These are phyloP conservation scores for Boletus speciosus DNA, from an alignment of 768 basidiomycete genomes.

Conservation along the genomic window DNA sequence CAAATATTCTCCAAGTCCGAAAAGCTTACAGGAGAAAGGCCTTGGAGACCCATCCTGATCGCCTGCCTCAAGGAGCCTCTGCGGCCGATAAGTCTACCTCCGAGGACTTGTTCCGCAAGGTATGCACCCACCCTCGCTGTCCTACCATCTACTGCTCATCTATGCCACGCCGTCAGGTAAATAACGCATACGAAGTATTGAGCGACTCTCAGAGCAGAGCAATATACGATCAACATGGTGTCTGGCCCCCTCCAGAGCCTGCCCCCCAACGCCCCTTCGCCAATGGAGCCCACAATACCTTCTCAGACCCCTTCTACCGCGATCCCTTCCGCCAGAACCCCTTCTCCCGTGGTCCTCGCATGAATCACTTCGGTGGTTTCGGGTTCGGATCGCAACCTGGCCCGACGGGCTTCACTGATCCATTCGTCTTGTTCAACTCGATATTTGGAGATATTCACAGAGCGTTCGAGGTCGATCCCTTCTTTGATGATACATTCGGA, in stretches of 20 bases:
- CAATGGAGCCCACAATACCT: constrained; percentile 17
- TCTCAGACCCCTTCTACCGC: constrained; percentile 18
- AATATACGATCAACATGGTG: constrained; percentile 66
- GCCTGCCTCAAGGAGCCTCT: constrained; percentile 55
- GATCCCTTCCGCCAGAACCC: constrained; percentile 13
- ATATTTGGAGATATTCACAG: constrained; percentile 56
- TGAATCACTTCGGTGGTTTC: constrained; percentile 27
- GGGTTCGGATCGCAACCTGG: constrained; percentile 18
- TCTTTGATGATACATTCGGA: constrained; percentile 27
- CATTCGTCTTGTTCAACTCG: constrained; percentile 69
- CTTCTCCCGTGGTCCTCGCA: constrained; percentile 21
- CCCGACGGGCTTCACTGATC: constrained; percentile 56
- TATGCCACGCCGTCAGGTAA: constrained; percentile 43
- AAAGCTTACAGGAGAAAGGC: constrained; percentile 77
- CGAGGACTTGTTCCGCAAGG: constrained; percentile 55
- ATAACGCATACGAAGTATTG: constrained; percentile 76
- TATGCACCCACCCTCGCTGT: constrained; percentile 8
- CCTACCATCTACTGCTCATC: neutral
- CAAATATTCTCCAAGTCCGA: constrained; percentile 46
- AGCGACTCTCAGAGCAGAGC: constrained; percentile 57
- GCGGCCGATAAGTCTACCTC: constrained; percentile 54
- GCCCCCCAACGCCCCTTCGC: constrained; percentile 10
- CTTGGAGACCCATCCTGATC: constrained; percentile 72
- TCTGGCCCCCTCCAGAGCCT: constrained; percentile 65
- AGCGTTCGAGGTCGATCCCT: constrained; percentile 34